Evolutionary conservation across 805 yeast genomes (phyloP).

Genomic region (Starmerella apis): DNA sequence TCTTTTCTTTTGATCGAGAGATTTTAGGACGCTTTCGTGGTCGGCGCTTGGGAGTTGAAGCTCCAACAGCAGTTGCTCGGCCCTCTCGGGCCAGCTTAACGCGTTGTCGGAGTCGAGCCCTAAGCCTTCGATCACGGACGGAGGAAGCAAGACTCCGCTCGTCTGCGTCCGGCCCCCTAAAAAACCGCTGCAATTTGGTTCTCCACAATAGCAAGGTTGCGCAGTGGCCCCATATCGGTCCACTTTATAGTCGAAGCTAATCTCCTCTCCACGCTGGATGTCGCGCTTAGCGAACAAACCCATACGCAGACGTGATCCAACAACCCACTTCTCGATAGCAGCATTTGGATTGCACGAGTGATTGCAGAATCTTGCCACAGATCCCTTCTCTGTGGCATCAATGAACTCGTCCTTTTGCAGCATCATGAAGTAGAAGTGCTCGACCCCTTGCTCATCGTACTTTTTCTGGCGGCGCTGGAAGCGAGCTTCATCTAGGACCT

Average conservation of each 20-base stretch:
- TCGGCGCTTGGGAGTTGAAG: conserved; percentile 38
- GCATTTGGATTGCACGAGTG: conserved; percentile 95
- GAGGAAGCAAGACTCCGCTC: conserved; percentile 79
- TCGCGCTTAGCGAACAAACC: conserved; percentile 81
- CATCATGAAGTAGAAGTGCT: conserved; percentile 94
- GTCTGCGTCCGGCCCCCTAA: conserved; percentile 97
- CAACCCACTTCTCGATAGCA: conserved; percentile 94
- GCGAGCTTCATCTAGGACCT: conserved; percentile 71
- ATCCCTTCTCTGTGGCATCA: conserved; percentile 86
- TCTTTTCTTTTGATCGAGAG: conserved; percentile 4
- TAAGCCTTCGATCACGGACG: conserved; percentile 70
- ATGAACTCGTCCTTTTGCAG: conserved; percentile 83
- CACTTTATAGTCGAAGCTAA: conserved; percentile 86
- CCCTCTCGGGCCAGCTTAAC: conserved; percentile 35
- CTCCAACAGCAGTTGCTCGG: conserved; percentile 13
- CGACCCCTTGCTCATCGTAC: conserved; percentile 48
- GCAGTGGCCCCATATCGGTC: conserved; percentile 93
- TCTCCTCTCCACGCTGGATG: conserved; percentile 71
- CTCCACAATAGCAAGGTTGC: conserved; percentile 91
- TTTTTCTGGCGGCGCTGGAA: conserved; percentile 64
- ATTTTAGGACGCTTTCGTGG: conserved; percentile 20
- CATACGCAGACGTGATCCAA: conserved; percentile 80
- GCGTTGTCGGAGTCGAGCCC: conserved; percentile 61
- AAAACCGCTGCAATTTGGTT: conserved; percentile 79
- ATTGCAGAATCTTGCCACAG: conserved; percentile 82